A percentile compares a stretch with the other conserved stretches of the same genome.
Conservation (phyloP, 2,329 filamentous ascomycete genomes). For the Fusarium nisikadoi region DNA sequence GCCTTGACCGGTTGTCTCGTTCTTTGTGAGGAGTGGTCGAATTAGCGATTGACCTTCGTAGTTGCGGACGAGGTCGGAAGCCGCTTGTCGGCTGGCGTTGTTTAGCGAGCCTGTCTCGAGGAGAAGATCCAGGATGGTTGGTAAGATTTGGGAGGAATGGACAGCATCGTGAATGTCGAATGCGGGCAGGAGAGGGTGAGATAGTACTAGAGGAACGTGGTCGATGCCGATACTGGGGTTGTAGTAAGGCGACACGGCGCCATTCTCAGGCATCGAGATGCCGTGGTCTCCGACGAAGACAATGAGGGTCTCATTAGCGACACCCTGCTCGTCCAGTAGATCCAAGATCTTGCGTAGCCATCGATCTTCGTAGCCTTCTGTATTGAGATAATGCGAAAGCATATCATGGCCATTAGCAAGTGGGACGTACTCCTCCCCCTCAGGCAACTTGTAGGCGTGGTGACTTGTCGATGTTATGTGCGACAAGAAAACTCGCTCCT, state of each 20-base stretch:
- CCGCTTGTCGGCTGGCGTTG: conserved; percentile 32
- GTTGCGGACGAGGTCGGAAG: conserved; percentile 40
- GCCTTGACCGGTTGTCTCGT: conserved; percentile 35
- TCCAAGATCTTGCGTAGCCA: conserved; percentile 47
- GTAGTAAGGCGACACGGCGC: conserved; percentile 45
- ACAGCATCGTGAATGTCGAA: conserved; percentile 46
- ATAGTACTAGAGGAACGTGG: conserved; percentile 48
- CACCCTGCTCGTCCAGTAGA: conserved; percentile 47
- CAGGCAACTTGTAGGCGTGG: conserved; percentile 47
- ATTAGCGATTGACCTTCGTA: conserved; percentile 50
- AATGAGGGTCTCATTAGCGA: conserved; percentile 49
- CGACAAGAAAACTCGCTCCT: conserved; percentile 39
- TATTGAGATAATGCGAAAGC: conserved; percentile 48
- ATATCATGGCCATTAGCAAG: conserved; percentile 43
- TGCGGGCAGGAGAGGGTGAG: conserved; percentile 46
- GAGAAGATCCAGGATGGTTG: conserved; percentile 48
- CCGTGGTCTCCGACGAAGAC: conserved; percentile 51
- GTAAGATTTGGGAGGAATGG: conserved; percentile 46
- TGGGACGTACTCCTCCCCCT: conserved; percentile 41
- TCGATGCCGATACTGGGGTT: conserved; percentile 46
- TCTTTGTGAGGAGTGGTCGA: conserved; percentile 30
- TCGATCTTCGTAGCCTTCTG: conserved; percentile 47
- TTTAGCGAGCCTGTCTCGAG: conserved; percentile 45
- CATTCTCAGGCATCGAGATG: conserved; percentile 48
- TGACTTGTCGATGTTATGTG: conserved; percentile 43